A percentile compares a stretch with the other conserved stretches of the same genome.
phyloP scores from a whole-genome alignment of 2,329 filamentous ascomycete genomes.

The Cercospora sesami region DNA sequence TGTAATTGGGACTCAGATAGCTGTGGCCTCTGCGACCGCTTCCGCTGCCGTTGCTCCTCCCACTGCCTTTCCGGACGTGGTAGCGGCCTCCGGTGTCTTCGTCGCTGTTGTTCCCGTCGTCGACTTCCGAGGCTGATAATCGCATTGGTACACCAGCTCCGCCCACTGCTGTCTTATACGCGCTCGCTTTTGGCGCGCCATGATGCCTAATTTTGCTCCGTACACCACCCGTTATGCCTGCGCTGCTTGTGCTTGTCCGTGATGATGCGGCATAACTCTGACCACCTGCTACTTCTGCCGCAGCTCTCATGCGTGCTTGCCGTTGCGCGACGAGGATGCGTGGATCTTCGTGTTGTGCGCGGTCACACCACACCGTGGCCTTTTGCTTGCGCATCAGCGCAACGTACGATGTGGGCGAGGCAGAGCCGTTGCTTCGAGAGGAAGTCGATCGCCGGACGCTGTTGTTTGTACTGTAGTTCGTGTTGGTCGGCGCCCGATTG shows the following conservation, averaged over 20 bases:
- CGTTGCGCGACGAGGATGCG: slow-evolving; percentile 78
- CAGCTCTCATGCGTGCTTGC: slow-evolving; percentile 82
- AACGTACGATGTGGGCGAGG: slow-evolving; percentile 76
- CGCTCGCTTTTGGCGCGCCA: slow-evolving; percentile 73
- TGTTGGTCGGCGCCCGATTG: slow-evolving; percentile 52
- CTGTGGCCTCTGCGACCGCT: slow-evolving; percentile 47
- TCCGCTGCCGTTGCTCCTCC: slow-evolving; percentile 62
- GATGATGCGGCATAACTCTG: slow-evolving; percentile 36
- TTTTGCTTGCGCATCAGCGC: slow-evolving; percentile 96
- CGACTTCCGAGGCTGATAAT: slow-evolving; percentile 91
- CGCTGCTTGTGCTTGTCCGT: slow-evolving; percentile 37
- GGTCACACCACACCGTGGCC: slow-evolving; percentile 97
- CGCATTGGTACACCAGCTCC: slow-evolving; percentile 86
- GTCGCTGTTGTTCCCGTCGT: slow-evolving; percentile 75
- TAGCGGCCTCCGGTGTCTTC: slow-evolving; percentile 59
- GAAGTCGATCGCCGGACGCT: slow-evolving; percentile 72
- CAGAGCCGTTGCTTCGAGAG: slow-evolving; percentile 64
- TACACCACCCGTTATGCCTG: slow-evolving; percentile 53
- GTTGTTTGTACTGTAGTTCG: slow-evolving; percentile 29
- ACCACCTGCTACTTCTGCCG: slow-evolving; percentile 75
- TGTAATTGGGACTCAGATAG: slow-evolving; percentile 42
- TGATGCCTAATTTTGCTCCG: slow-evolving; percentile 87
- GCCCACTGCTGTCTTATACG: slow-evolving; percentile 71
- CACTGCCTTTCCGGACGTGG: slow-evolving; percentile 72
- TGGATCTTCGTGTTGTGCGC: slow-evolving; percentile 88